Percentiles rank a stretch among this genome's conserved stretches.
phyloP scores from a whole-genome alignment of 2,329 filamentous ascomycete species.

The Aureobasidium sp. region DNA sequence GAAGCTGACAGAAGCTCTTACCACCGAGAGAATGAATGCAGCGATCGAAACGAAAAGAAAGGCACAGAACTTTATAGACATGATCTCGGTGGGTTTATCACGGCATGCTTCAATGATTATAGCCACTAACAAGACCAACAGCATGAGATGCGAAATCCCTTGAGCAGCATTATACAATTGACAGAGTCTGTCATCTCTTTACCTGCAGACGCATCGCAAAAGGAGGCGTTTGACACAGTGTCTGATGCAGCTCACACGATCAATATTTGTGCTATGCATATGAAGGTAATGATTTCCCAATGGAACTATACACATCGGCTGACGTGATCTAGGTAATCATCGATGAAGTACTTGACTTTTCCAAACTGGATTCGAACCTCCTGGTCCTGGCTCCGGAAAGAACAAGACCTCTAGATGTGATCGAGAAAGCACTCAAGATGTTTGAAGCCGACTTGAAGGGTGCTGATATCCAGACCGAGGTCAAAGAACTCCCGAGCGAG shows the following conservation, averaged over 20 bases:
- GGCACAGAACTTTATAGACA: slow-evolving; percentile 22
- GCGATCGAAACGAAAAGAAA: slow-evolving; percentile 27
- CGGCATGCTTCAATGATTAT: not conserved
- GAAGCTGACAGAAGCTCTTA: slow-evolving; percentile 5
- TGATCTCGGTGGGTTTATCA: slow-evolving; percentile 17
- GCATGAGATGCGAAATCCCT: slow-evolving; percentile 16
- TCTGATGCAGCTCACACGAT: slow-evolving; percentile 13
- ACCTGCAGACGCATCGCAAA: not conserved
- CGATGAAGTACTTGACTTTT: slow-evolving; percentile 38
- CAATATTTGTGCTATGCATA: slow-evolving; percentile 12
- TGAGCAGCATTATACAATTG: slow-evolving; percentile 26
- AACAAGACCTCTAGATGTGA: slow-evolving; percentile 14
- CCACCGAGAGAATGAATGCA: slow-evolving; percentile 23
- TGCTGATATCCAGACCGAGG: slow-evolving; percentile 19
- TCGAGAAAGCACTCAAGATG: slow-evolving; percentile 24
- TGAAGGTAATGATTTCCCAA: not conserved
- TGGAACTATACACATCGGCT: not conserved
- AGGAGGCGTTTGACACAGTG: not conserved
- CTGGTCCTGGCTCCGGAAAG: slow-evolving; percentile 22
- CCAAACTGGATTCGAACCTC: slow-evolving; percentile 37
- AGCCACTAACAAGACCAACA: not conserved
- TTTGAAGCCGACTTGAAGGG: slow-evolving; percentile 23
- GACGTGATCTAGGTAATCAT: slow-evolving; percentile 26
- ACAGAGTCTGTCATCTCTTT: slow-evolving; percentile 19
- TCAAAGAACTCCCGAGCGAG: slow-evolving; percentile 18